Percentiles rank a stretch among this genome's conserved stretches.
Conservation (phyloP, 179 eudicot genomes). For the Beta macrorhiza region DNA sequence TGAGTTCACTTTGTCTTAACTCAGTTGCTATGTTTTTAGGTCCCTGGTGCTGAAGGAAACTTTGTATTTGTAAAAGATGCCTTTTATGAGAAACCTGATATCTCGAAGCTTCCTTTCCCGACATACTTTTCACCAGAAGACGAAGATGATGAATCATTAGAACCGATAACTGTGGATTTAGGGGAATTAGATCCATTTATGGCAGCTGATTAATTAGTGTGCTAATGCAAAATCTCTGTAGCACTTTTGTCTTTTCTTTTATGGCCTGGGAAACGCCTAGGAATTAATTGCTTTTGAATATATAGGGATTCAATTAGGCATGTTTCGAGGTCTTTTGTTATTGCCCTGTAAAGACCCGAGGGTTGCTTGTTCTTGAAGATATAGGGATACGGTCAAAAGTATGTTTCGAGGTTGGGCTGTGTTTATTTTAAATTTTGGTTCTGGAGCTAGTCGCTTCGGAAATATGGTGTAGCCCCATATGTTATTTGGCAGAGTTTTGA, state of each 20-base stretch:
- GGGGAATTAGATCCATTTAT: slow-evolving; percentile 93
- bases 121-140: slow-evolving; percentile 71
- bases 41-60: slow-evolving; percentile 86
- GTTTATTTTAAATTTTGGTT: not conserved
- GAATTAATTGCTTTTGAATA: slow-evolving; percentile 6
- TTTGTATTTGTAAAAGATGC: slow-evolving; percentile 92
- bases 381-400: not conserved
- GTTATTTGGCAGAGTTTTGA: slow-evolving; percentile 13
- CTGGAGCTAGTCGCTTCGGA: not conserved
- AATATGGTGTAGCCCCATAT: slow-evolving; percentile 2
- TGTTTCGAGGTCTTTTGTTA: slow-evolving; percentile 12
- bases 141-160: slow-evolving; percentile 52
- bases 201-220: slow-evolving; percentile 13
- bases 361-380: slow-evolving; percentile 10
- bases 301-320: not conserved
- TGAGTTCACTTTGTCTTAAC: not conserved
- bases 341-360: not conserved
- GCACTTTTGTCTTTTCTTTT: not conserved
- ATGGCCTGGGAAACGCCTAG: not conserved
- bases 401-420: slow-evolving; percentile 10
- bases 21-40: slow-evolving; percentile 38
- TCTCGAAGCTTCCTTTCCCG: slow-evolving; percentile 75
- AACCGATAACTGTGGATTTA: slow-evolving; percentile 77
- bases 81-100: slow-evolving; percentile 62
- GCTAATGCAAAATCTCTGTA: not conserved